Base-by-base conservation (phyloP, 345 rosid species). In the Boechera retrofracta region DNA sequence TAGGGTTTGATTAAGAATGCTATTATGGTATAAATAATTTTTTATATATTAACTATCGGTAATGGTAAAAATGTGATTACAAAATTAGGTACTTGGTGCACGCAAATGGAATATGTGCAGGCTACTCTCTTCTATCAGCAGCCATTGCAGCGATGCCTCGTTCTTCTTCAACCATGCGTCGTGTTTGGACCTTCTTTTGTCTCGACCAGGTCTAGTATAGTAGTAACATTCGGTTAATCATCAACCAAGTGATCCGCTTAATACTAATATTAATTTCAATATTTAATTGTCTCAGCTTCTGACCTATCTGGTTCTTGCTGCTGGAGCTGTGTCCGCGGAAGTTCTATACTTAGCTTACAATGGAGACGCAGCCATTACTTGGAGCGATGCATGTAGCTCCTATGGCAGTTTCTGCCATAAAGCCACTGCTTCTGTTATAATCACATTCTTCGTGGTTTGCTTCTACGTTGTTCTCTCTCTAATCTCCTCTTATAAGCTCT, bases 101-200 rank as follows among this genome's bases (percentile, higher is more conserved):
- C 74, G 97, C 90, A 9, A 95, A 95, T 83, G 98, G 99, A 45
- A 89, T 95, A 67, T 92, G 99, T 81, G 99, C 99, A 2, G 98
- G 94, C 10, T 95, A 92, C 77, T 92, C 99, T 33, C 92, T 95
- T 73, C 81, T 95, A 26, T 88, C 99, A 39, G 97, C 99, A 31
- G 76, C 87, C 38, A 64, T 90, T 26, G 75, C 84, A 62, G 96
- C 92, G 58, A 79, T 92, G 88, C 89, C 96, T 76, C 85, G 91
- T 24, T 85, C 95, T 13, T 68, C 84, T 59, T 67, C 84, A 44
- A 84, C 94, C 69, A 84, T 82, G 86, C 69, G 88, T 66, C 85
- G 85, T 74, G 97, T 94, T 15, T 92, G 97, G 98, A 88, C 94
- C 55, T 86, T 95, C 84, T 95, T 95, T 87, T 63, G 88, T 77